These are phyloP conservation scores for Phylloporus sp. DNA, from an alignment of 768 basidiomycete genomes.

Conservation along the genomic window DNA sequence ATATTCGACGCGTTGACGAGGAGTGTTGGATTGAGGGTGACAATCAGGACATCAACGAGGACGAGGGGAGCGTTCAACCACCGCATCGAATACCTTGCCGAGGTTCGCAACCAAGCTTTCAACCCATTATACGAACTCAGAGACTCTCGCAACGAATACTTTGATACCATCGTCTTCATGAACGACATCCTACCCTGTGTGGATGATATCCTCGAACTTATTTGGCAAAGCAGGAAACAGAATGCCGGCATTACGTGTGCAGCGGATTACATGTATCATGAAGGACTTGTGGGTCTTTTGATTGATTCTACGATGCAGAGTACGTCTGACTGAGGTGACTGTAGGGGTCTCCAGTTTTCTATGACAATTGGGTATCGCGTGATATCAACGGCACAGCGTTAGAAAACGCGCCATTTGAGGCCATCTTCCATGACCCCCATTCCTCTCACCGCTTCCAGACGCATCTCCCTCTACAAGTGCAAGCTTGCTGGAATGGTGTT, in stretches of 20 bases:
- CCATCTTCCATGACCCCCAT: slow-evolving; percentile 81
- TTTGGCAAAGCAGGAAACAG: slow-evolving; percentile 89
- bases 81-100: slow-evolving; percentile 99
- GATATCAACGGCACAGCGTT: slow-evolving; percentile 98
- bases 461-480: slow-evolving; percentile 93
- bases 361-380: slow-evolving; percentile 97
- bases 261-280: slow-evolving; percentile 98
- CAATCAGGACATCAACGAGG: slow-evolving; percentile 89
- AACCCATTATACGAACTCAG: slow-evolving; percentile 92
- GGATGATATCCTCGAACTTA: slow-evolving; percentile 95
- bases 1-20: slow-evolving; percentile 93
- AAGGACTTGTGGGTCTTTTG: slow-evolving; percentile 66
- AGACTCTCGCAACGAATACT: slow-evolving; percentile 88
- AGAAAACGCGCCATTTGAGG: slow-evolving; percentile 96
- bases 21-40: slow-evolving; percentile 87
- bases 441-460: slow-evolving; percentile 81
- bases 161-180: slow-evolving; percentile 98
- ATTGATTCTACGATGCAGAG: neutral
- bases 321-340: neutral
- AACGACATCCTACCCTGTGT: slow-evolving; percentile 98
- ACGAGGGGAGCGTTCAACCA: slow-evolving; percentile 97
- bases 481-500: slow-evolving; percentile 98
- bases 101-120: slow-evolving; percentile 98
- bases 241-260: slow-evolving; percentile 99
- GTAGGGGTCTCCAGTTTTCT: slow-evolving; percentile 86